These are phyloP conservation scores for Platanthera zijinensis DNA, from an alignment of 106 monocot genomes.

Conservation along the genomic window DNA sequence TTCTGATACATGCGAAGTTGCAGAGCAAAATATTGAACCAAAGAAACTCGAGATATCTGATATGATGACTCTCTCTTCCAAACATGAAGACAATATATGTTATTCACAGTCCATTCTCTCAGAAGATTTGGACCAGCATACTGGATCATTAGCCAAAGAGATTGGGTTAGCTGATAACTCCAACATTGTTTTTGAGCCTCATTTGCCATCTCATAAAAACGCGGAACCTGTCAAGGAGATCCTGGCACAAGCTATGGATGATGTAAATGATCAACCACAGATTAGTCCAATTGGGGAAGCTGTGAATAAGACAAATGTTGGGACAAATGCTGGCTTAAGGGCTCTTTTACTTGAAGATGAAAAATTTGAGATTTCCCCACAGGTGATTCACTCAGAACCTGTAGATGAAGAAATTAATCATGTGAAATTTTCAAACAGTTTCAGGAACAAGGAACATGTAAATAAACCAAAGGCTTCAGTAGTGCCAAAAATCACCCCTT, in stretches of 20 bases:
- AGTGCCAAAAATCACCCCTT: neutral
- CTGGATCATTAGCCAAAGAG: neutral
- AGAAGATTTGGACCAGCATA: neutral
- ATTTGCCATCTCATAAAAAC: neutral
- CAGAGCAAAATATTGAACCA: neutral
- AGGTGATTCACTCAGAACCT: neutral
- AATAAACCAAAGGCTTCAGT: neutral
- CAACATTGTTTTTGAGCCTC: neutral
- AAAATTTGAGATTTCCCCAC: neutral
- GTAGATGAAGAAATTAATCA: neutral
- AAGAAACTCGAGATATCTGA: constrained; percentile 1
- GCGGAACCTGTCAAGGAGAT: neutral
- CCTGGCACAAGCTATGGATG: neutral
- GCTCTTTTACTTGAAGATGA: neutral
- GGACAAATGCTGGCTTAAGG: no score
- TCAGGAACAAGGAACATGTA: neutral
- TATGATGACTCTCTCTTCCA: neutral
- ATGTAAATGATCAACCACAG: neutral
- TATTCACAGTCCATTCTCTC: neutral
- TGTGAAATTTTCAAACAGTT: neutral
- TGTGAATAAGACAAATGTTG: neutral
- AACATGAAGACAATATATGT: neutral
- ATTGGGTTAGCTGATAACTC: neutral
- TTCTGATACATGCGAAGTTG: neutral
- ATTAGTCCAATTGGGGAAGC: neutral